Evolutionary conservation across 202 grass and related monocot genomes (phyloP), one percentile per base, ranked within the genome.

Genomic region (Elaeis oleifera): DNA sequence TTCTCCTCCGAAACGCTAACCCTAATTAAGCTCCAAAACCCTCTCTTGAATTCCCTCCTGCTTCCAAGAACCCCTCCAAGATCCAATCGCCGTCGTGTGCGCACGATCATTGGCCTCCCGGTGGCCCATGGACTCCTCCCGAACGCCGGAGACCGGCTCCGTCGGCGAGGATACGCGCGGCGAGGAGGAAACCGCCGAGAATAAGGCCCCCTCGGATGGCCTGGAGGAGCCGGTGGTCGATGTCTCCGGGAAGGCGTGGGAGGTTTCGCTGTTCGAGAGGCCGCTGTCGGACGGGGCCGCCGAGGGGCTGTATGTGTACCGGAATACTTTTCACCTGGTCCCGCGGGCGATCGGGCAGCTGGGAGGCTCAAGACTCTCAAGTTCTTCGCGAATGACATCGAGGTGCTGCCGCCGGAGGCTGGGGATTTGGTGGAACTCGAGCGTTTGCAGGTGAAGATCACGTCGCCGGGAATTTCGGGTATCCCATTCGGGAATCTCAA

Each of bases 371-470:
- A 87, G 76, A 74, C 84, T 22, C 81, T 99, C 54, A 99, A 89
- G 69, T 92, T 99, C 74, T 99, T 99, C 68, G 77, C 82, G 53
- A 99, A 99, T 75, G 94, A 92, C 53, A 75, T 99, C 36, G 82
- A 99, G 72, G 88, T 99, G 71, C 78, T 99, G 54, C 85, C 88
- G 4, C 69, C 82, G 58, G 94, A 99, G 65, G 75, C 59, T 16
- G 80, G 65, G 4, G 85, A 84, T 54, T 74, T 92, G 60, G 79
- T 86, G 71, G 78, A 76, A 36, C 85, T 99, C 5, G 75, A 92
- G 72, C 78, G 80, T 53, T 72, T 99, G 53, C 85, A 99, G 74
- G 68, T 92, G 63, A 99, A 88, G 85, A 82, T 99, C 60, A 82
- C 94, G 21, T 77, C 77, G 24, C 94, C 94, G 56, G 78, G 82